Evolutionary conservation across 2,329 filamentous ascomycete species (phyloP).

Genomic region (Neurospora crassa): DNA sequence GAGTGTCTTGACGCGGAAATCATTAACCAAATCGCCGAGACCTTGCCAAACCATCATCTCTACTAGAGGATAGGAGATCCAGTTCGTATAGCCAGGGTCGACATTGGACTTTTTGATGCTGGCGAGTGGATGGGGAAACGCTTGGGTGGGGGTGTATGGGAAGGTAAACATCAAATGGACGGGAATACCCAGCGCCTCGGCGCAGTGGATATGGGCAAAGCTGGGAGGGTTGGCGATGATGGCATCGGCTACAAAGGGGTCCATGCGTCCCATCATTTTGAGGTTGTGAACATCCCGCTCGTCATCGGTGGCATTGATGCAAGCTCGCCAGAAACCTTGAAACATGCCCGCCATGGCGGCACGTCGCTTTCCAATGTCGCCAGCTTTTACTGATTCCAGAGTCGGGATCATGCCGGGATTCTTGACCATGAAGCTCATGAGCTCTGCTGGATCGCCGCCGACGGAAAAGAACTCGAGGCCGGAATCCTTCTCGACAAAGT

Average conservation of each 20-base stretch:
- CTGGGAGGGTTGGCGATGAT: constrained; percentile 79
- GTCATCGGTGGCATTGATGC: constrained; percentile 63
- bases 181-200: constrained; percentile 67
- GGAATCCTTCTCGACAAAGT: constrained; percentile 63
- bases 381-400: constrained; percentile 60
- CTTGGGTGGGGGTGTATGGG: constrained; percentile 65
- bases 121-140: constrained; percentile 69
- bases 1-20: constrained; percentile 60
- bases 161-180: constrained; percentile 86
- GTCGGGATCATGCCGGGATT: constrained; percentile 71
- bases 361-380: constrained; percentile 60
- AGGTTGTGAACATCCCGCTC: constrained; percentile 50
- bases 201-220: constrained; percentile 71
- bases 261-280: constrained; percentile 54
- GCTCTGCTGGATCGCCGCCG: constrained; percentile 67
- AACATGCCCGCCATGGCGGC: constrained; percentile 74
- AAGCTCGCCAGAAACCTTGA: constrained; percentile 71
- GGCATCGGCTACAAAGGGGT: constrained; percentile 61
- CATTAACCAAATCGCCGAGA: constrained; percentile 67
- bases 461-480: constrained; percentile 74
- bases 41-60: constrained; percentile 92
- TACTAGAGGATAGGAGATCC: constrained; percentile 70
- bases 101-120: constrained; percentile 66
- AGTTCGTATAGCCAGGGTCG: constrained; percentile 65
- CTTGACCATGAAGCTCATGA: constrained; percentile 87